phyloP scores from a whole-genome alignment of 2,329 filamentous ascomycete species.

The Fusarium nisikadoi region DNA sequence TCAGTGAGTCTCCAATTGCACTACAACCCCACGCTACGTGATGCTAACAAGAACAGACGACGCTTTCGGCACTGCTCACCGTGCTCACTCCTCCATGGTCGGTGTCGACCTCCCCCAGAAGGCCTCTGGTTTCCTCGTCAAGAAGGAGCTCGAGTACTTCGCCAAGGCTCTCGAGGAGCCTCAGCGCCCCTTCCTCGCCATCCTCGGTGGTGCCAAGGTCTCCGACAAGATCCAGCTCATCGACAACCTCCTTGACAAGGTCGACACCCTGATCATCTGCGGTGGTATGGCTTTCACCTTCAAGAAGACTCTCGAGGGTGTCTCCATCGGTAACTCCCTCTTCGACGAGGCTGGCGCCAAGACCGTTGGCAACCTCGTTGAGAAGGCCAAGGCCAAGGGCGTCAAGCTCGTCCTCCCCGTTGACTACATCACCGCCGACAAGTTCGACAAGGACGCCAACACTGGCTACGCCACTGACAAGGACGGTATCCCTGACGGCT shows the following conservation, averaged over 20 bases:
- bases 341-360: conserved; percentile 95
- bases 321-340: conserved; percentile 89
- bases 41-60: conserved; percentile 72
- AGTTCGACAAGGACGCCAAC: conserved; percentile 87
- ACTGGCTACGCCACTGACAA: conserved; percentile 84
- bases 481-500: conserved; percentile 93
- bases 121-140: conserved; percentile 97
- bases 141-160: conserved; percentile 99
- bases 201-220: conserved; percentile 97
- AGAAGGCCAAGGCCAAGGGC: conserved; percentile 96
- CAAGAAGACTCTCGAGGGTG: conserved; percentile 96
- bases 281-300: conserved; percentile 99
- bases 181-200: conserved; percentile 95
- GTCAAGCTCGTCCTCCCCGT: conserved; percentile 95
- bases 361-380: conserved; percentile 86
- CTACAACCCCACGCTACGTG: not conserved
- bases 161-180: conserved; percentile 94
- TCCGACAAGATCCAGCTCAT: conserved; percentile 99
- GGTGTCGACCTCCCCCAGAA: conserved; percentile 95
- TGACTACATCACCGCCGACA: conserved; percentile 96
- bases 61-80: conserved; percentile 97
- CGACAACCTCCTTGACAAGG: conserved; percentile 98
- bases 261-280: conserved; percentile 95
- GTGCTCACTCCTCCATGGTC: conserved; percentile 99
- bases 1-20: conserved; percentile 74